A percentile compares a stretch with the other conserved stretches of the same genome.
Evolutionary conservation across 192 early-diverging fungal species (phyloP).

Genomic region (Kappamyces sp.): DNA sequence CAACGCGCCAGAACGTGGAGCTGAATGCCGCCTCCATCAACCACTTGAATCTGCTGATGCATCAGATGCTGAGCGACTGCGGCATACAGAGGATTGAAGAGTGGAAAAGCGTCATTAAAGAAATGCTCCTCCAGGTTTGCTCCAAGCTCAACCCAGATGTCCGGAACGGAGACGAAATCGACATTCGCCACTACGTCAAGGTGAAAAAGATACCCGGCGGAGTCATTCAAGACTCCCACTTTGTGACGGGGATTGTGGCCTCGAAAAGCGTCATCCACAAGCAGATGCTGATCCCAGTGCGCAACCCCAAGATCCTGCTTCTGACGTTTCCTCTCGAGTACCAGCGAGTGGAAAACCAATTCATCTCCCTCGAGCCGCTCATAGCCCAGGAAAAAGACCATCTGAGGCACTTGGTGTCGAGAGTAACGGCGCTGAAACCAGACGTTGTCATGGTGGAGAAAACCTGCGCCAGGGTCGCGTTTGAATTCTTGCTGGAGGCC

Average conservation of each 20-base stretch:
- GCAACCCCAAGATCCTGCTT: slow-evolving; percentile 74
- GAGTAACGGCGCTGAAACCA: slow-evolving; percentile 72
- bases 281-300: slow-evolving; percentile 66
- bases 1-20: slow-evolving; percentile 23
- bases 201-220: slow-evolving; percentile 95
- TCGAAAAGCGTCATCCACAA: slow-evolving; percentile 91
- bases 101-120: slow-evolving; percentile 70
- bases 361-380: slow-evolving; percentile 74
- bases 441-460: slow-evolving; percentile 76
- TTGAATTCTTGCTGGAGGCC: slow-evolving; percentile 73
- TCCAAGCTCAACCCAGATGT: slow-evolving; percentile 59
- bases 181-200: slow-evolving; percentile 83
- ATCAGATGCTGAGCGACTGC: slow-evolving; percentile 65
- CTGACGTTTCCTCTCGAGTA: slow-evolving; percentile 84
- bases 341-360: slow-evolving; percentile 62
- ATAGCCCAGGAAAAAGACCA: slow-evolving; percentile 80
- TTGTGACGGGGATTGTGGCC: slow-evolving; percentile 86
- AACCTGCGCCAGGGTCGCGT: slow-evolving; percentile 73
- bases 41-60: slow-evolving; percentile 64
- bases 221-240: slow-evolving; percentile 66
- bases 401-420: slow-evolving; percentile 67
- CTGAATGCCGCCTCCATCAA: slow-evolving; percentile 58
- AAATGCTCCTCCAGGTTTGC: slow-evolving; percentile 61
- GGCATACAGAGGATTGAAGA: slow-evolving; percentile 40
- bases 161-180: slow-evolving; percentile 70